These are phyloP conservation scores for Aurifilum marmelostoma DNA, from an alignment of 2,329 filamentous ascomycete genomes.

Conservation along the genomic window DNA sequence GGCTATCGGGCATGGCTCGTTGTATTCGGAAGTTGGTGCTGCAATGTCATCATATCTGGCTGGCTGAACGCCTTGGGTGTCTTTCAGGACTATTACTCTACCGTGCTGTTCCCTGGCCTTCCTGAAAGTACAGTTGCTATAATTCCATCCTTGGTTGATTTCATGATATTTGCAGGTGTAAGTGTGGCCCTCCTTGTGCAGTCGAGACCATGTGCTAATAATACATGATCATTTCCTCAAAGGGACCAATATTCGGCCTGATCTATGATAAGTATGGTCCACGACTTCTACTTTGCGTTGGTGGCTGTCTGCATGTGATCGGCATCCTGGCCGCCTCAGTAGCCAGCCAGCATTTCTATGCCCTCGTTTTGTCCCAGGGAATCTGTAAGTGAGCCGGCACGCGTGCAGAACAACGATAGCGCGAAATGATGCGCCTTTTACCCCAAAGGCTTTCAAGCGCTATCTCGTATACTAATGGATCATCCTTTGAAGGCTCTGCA, in stretches of 20 bases:
- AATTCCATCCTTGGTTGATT: constrained; percentile 52
- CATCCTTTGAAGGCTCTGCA: constrained; percentile 12
- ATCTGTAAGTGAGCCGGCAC: constrained; percentile 23
- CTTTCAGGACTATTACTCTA: constrained; percentile 55
- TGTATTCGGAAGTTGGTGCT: constrained; percentile 34
- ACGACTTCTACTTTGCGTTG: constrained; percentile 49
- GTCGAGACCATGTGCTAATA: background rate
- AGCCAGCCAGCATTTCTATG: constrained; percentile 29
- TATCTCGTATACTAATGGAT: background rate
- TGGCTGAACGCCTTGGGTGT: constrained; percentile 40
- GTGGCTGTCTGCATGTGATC: constrained; percentile 54
- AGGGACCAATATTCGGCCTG: constrained; percentile 58
- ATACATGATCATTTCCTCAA: background rate
- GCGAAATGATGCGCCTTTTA: background rate
- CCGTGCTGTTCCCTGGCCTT: constrained; percentile 44
- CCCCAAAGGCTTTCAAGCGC: background rate
- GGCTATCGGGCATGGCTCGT: constrained; percentile 34
- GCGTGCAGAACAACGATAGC: background rate
- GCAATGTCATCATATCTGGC: constrained; percentile 32
- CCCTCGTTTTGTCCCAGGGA: constrained; percentile 31
- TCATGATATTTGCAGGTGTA: constrained; percentile 35
- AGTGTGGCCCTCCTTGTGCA: background rate
- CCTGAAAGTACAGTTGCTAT: constrained; percentile 52
- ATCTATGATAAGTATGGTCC: constrained; percentile 62
- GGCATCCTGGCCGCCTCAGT: constrained; percentile 59